phyloP scores from a whole-genome alignment of 352 stramenopile genomes.

The Globisporangium spinosum region DNA sequence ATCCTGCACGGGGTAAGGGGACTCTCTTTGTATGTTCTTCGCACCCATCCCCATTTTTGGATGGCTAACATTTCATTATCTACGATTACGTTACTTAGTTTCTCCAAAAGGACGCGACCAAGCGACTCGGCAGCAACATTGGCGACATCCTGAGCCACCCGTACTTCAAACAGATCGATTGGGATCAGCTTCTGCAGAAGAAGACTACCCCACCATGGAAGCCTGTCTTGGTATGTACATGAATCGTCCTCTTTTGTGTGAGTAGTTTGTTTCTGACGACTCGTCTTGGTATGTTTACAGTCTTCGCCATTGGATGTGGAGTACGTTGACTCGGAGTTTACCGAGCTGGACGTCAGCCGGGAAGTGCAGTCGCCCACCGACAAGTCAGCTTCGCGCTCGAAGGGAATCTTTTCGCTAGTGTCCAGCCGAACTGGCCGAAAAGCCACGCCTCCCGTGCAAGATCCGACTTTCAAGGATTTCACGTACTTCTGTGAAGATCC shows the following conservation, averaged over 20 bases:
- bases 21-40: neutral
- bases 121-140: slow-evolving; percentile 86
- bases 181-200: slow-evolving; percentile 82
- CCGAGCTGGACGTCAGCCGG: slow-evolving; percentile 72
- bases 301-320: slow-evolving; percentile 81
- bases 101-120: slow-evolving; percentile 84
- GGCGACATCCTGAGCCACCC: slow-evolving; percentile 81
- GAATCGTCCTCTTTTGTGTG: neutral
- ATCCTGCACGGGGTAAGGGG: slow-evolving; percentile 61
- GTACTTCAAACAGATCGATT: slow-evolving; percentile 81
- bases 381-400: slow-evolving; percentile 65
- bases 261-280: neutral
- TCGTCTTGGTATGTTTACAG: slow-evolving; percentile 19
- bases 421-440: slow-evolving; percentile 67
- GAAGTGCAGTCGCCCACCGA: slow-evolving; percentile 86
- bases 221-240: slow-evolving; percentile 47
- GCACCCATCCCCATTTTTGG: neutral
- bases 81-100: slow-evolving; percentile 32
- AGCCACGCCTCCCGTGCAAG: slow-evolving; percentile 68
- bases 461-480: slow-evolving; percentile 89
- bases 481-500: slow-evolving; percentile 89
- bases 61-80: slow-evolving; percentile 1
- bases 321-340: slow-evolving; percentile 86
- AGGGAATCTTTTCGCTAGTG: slow-evolving; percentile 81
- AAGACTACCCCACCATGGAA: slow-evolving; percentile 86